phyloP scores from a whole-genome alignment of 2,329 filamentous ascomycete genomes.

The Colletotrichum tabaci region DNA sequence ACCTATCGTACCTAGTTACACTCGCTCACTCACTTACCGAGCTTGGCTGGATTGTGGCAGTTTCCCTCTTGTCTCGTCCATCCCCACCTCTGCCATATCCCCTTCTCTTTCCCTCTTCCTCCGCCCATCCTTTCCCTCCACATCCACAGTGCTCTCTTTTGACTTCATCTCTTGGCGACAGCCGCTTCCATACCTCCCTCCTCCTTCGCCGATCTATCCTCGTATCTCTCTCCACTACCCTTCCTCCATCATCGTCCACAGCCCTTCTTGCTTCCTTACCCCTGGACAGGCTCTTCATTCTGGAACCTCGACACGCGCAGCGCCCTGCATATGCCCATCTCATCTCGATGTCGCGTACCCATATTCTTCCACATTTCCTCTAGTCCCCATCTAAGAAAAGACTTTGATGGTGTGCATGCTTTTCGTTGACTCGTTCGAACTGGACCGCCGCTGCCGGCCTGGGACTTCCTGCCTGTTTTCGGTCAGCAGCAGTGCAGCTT shows the following conservation, averaged over 20 bases:
- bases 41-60: not conserved
- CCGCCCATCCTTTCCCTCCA: not conserved
- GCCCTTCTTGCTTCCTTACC: not conserved
- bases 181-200: not conserved
- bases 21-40: too few relatives aligned
- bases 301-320: not conserved
- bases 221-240: not conserved
- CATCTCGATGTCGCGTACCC: not conserved
- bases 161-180: conserved; percentile 36
- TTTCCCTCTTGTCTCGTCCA: not conserved
- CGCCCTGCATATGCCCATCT: not conserved
- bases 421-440: not conserved
- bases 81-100: not conserved
- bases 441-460: not conserved
- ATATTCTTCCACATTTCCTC: not conserved
- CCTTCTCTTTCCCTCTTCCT: not conserved
- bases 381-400: not conserved
- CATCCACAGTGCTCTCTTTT: conserved; percentile 29
- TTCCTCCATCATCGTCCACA: not conserved
- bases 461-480: not conserved
- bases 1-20: not conserved
- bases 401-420: too few relatives aligned
- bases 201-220: not conserved
- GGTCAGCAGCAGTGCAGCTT: not conserved
- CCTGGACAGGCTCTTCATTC: not conserved